Evolutionary conservation across 2,329 filamentous ascomycete genomes (phyloP), one percentile per base, ranked within the genome.

Genomic region (Emericellopsis atlantica): DNA sequence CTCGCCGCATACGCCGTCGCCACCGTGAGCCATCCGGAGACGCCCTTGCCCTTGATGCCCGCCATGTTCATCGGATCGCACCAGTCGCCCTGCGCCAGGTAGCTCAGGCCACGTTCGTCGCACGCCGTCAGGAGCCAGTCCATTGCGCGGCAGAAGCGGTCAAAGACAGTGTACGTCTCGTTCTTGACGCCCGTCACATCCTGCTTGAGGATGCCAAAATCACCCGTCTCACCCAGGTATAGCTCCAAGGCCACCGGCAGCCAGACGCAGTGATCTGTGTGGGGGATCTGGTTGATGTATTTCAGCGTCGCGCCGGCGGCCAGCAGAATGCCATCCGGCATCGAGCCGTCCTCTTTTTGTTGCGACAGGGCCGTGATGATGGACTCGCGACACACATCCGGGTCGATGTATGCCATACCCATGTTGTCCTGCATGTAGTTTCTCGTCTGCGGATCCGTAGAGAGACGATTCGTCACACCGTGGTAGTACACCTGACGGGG

Each of bases 51-150:
- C 51, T 73, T 74, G 50, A 69, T 71, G 4, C 71, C 71, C n/a
- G 74, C 72, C 72, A 76, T 76, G 54, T 76, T 76, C 67, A 76
- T 72, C 4, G 72, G 72, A 45, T 76, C 72, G 47, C 72, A 76
- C 72, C 72, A 76, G 51, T 76, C 72, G 31, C 72, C 72, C 52
- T 75, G 71, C 1, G 70, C 70, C 46, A 76, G 74, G 55, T 68
- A 76, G 51, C 67, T 73, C 6, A 76, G 60, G 0, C 72, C 72
- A 4, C 70, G 66, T 18, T 63, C 51, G 45, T 76, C 72, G 39
- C 71, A 67, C 2, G 67, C 60, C 3, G 54, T 48, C 6, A 75
- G 59, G 0, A 76, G 57, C 69, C 70, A 76, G 54, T 75, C 66
- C 69, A 76, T 74, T 32, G 72, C 70, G n/a, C 67, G 64, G 51